These are phyloP conservation scores for Lepidopterella palustris DNA, from an alignment of 495 filamentous ascomycete species.

Conservation along the genomic window DNA sequence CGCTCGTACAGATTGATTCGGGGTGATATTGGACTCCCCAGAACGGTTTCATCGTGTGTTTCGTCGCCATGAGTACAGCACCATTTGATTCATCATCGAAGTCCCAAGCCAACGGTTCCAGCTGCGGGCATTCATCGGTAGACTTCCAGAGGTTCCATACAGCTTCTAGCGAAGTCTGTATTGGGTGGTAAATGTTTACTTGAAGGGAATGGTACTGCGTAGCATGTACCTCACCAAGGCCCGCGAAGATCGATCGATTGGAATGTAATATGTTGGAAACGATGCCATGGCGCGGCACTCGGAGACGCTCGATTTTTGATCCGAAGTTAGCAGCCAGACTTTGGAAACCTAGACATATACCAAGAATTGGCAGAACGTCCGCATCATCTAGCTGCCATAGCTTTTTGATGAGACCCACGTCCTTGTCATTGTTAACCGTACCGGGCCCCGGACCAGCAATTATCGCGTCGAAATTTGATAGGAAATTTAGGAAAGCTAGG, in stretches of 20 bases:
- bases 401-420: conserved; percentile 72
- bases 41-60: conserved; percentile 66
- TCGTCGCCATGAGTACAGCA: conserved; percentile 69
- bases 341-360: conserved; percentile 91
- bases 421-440: conserved; percentile 45
- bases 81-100: conserved; percentile 41
- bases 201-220: conserved; percentile 87
- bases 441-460: conserved; percentile 80
- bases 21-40: conserved; percentile 94
- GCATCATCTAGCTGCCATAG: conserved; percentile 62
- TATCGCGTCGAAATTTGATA: conserved; percentile 53
- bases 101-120: conserved; percentile 64
- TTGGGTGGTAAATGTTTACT: conserved; percentile 47
- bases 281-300: conserved; percentile 73
- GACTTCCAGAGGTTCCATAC: conserved; percentile 32
- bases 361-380: conserved; percentile 65
- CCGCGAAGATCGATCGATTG: conserved; percentile 47
- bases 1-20: conserved; percentile 80
- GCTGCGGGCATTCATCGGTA: conserved; percentile 27
- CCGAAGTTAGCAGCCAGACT: conserved; percentile 66
- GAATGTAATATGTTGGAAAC: conserved; percentile 55
- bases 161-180: conserved; percentile 16
- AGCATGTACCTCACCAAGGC: conserved; percentile 54
- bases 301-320: conserved; percentile 54
- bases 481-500: conserved; percentile 40